Conservation (phyloP, 306 rosid species). For the Abrus pulchellus region DNA sequence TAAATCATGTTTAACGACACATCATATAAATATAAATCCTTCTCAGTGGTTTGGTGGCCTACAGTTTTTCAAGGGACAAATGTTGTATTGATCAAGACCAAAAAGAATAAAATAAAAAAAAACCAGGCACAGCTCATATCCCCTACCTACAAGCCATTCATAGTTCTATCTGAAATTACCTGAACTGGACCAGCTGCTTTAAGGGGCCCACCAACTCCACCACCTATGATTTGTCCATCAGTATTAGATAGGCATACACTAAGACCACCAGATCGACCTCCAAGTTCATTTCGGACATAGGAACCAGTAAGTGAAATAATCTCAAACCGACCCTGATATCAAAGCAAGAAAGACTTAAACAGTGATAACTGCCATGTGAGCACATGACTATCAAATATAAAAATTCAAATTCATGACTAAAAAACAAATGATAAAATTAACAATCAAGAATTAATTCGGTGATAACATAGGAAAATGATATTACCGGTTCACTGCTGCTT, state of each 20-base stretch:
- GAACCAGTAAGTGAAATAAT: slow-evolving; percentile 93
- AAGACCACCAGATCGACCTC: slow-evolving; percentile 83
- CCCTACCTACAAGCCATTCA: slow-evolving; percentile 31
- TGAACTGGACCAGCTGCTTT: slow-evolving; percentile 97
- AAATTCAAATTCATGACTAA: neutral
- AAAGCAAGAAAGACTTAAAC: slow-evolving; percentile 46
- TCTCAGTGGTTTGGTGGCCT: neutral
- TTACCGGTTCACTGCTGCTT: slow-evolving; percentile 7
- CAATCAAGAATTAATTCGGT: slow-evolving; percentile 14
- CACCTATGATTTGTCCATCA: slow-evolving; percentile 95
- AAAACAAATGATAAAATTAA: slow-evolving; percentile 2
- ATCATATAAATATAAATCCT: neutral
- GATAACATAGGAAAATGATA: slow-evolving; percentile 22
- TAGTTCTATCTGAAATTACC: slow-evolving; percentile 60
- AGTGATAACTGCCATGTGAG: slow-evolving; percentile 28
- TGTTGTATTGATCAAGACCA: neutral
- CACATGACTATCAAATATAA: slow-evolving; percentile 30
- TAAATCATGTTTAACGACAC: slow-evolving; percentile 10
- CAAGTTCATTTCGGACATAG: slow-evolving; percentile 78
- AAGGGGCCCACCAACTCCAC: slow-evolving; percentile 95
- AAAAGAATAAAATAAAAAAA: neutral
- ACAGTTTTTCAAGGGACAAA: neutral
- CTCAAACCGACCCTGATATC: slow-evolving; percentile 87
- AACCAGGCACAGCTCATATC: slow-evolving; percentile 22
- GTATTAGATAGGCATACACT: slow-evolving; percentile 85